Base-by-base conservation (phyloP, 2,329 filamentous ascomycete species). In the Colletotrichum gloeosporioides region DNA sequence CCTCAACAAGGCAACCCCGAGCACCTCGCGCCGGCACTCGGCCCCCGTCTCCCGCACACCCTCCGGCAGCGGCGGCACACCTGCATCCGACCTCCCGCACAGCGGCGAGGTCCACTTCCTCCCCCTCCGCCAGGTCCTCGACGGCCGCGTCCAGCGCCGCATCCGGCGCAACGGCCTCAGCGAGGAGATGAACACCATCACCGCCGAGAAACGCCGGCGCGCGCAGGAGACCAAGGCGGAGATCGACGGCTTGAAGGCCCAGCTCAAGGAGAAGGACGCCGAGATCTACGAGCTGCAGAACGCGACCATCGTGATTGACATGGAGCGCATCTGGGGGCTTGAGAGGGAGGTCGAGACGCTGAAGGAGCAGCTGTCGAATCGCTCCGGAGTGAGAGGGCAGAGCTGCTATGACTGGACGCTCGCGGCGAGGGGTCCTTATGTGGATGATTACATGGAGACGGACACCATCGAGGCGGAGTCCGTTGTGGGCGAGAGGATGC, bases 121-220 rank as follows among this genome's bases (percentile, higher is more conserved):
- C 32, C 86, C 88, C 0, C 86, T 92, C 4, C 88, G 89, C 10
- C 90, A 92, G 72, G 88, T 91, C 18, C 85, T 91, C 9, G 89
- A 91, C 55, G 90, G 89, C 8, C 88, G 91, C 16, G 86, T 92
- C 62, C 89, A 91, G 82, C 88, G 91, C 7, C 88, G 91, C 22
- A 86, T 91, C 49, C 86, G 89, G 9, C 88, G 91, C 67, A 90
- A 89, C 78, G 87, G 89, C 5, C 80, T 92, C 7, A 91, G 90
- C 78, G 90, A 91, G 77, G 89, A 92, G 82, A 89, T 92, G 83
- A 90, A 92, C 80, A 81, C 82, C 15, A 88, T 91, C 69, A 84
- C 88, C 9, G 83, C 84, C 9, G 88, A 90, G 73, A 89, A 88
- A 80, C 86, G 83, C 59, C 84, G 82, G 18, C 83, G 84, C 57